Percentiles rank a stretch among this genome's conserved stretches.
phyloP scores from a whole-genome alignment of 306 rosid species.

The Canavalia ensiformis region DNA sequence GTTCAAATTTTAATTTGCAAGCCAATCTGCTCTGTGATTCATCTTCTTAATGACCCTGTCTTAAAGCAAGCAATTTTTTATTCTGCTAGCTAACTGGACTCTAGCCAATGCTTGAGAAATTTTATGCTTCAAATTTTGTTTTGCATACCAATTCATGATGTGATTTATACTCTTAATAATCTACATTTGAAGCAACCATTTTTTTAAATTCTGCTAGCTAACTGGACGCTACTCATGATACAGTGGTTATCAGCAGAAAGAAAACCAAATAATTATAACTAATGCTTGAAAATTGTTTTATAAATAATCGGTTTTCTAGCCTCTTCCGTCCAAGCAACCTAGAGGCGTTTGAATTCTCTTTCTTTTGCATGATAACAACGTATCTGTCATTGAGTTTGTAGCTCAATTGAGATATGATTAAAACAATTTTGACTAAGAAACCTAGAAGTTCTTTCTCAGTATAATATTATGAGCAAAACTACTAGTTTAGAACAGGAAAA shows the following conservation, averaged over 20 bases:
- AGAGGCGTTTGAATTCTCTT: neutral
- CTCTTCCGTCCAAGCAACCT: neutral
- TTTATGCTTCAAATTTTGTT: neutral
- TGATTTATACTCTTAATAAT: neutral
- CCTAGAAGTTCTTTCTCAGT: neutral
- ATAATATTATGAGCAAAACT: neutral
- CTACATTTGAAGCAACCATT: neutral
- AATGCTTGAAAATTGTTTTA: neutral
- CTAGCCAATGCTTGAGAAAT: neutral
- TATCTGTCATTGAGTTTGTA: neutral
- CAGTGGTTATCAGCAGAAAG: neutral
- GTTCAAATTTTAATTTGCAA: neutral
- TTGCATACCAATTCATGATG: neutral
- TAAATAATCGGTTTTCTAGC: neutral
- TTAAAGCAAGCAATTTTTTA: neutral
- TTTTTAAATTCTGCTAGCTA: neutral
- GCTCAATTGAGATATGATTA: neutral
- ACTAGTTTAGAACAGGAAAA: no score
- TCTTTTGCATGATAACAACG: neutral
- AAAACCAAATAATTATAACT: neutral
- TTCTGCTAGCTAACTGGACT: conserved; percentile 7
- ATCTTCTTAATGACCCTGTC: neutral
- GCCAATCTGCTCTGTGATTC: neutral
- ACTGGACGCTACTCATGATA: neutral
- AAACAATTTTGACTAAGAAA: no score